Evolutionary conservation across 768 basidiomycete species (phyloP).

Genomic region (Calocybe gangraenosa): DNA sequence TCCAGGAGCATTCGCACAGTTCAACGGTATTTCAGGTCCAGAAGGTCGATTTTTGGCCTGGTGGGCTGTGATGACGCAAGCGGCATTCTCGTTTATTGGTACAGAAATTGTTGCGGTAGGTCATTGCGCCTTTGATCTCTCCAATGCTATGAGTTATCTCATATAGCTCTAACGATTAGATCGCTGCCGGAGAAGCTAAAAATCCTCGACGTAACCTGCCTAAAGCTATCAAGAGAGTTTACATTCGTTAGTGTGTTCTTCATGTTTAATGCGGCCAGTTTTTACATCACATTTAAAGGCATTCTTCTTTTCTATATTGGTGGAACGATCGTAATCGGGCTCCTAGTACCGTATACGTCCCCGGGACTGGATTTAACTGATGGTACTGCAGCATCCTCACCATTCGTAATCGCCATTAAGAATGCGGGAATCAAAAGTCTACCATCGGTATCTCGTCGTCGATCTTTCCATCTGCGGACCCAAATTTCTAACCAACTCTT

Average conservation of each 20-base stretch:
- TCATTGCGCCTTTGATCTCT: constrained; percentile 6
- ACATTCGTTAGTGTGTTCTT: constrained; percentile 46
- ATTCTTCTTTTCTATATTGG: constrained; percentile 79
- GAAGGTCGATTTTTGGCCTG: constrained; percentile 70
- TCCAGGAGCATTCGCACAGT: constrained; percentile 87
- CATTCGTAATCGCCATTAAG: constrained; percentile 89
- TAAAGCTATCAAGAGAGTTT: constrained; percentile 67
- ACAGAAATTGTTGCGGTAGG: constrained; percentile 90
- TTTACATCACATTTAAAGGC: constrained; percentile 36
- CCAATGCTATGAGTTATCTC: neutral
- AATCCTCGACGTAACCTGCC: constrained; percentile 71
- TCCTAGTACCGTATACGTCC: constrained; percentile 76
- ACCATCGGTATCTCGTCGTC: constrained; percentile 56
- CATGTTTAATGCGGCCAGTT: neutral
- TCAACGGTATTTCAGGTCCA: constrained; percentile 52
- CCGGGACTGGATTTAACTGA: constrained; percentile 42
- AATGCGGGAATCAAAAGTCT: constrained; percentile 83
- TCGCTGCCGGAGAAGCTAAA: constrained; percentile 87
- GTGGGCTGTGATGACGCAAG: constrained; percentile 67
- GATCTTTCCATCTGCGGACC: neutral
- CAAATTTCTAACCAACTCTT: no score
- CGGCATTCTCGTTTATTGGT: constrained; percentile 90
- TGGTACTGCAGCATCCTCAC: constrained; percentile 70
- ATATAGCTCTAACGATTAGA: constrained; percentile 36
- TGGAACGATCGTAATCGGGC: constrained; percentile 72